Conservation (phyloP, 2,329 filamentous ascomycete species). For the Fusarium oligoseptatum region DNA sequence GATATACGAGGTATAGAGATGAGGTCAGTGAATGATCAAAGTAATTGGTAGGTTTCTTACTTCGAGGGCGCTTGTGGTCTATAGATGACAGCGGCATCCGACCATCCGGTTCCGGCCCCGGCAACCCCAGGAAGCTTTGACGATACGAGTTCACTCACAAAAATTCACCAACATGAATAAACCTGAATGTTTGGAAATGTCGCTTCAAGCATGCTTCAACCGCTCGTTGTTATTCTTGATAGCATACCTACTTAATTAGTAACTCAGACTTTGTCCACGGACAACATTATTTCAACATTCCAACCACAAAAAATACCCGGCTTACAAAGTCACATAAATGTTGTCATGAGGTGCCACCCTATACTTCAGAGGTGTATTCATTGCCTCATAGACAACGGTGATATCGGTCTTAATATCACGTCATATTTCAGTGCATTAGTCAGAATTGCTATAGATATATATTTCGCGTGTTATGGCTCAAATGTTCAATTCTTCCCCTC, state of each 20-base stretch:
- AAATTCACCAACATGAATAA: neutral
- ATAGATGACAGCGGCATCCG: too few species aligned
- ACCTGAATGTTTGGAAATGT: neutral
- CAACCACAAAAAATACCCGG: neutral
- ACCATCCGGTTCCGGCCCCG: neutral
- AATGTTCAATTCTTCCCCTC: neutral
- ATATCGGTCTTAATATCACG: slow-evolving; percentile 16
- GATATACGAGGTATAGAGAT: neutral
- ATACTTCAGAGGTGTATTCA: neutral
- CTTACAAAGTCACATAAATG: neutral
- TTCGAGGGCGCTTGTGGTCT: neutral
- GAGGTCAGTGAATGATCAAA: neutral
- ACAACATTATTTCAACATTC: neutral
- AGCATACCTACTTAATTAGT: neutral
- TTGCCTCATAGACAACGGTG: neutral
- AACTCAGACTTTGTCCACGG: neutral
- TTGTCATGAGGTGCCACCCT: neutral
- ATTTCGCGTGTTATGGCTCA: neutral
- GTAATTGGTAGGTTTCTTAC: neutral
- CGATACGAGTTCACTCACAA: neutral
- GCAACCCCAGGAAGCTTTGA: neutral
- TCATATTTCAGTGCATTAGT: slow-evolving; percentile 26
- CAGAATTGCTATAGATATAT: neutral
- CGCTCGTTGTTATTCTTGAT: neutral
- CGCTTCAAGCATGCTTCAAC: neutral